phyloP scores from a whole-genome alignment of 176 grass and related monocot genomes.

The Alopecurus myosuroides region DNA sequence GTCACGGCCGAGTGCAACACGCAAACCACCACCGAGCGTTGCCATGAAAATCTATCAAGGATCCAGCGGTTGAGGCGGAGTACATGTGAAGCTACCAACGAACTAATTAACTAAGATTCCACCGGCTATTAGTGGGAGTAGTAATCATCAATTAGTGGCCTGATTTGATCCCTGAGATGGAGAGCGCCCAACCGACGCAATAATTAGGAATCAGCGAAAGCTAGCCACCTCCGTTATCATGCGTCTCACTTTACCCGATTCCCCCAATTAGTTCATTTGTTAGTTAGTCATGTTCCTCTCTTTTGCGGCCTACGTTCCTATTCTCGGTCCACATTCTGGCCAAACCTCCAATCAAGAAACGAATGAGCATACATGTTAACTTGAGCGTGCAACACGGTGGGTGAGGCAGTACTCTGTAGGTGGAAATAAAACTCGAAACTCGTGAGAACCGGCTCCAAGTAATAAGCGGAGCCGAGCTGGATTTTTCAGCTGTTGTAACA shows the following conservation, averaged over 20 bases:
- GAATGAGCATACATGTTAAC: not conserved
- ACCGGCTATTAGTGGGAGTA: not conserved
- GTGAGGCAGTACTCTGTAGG: not conserved
- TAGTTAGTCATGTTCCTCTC: not conserved
- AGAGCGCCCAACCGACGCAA: conserved; percentile 14
- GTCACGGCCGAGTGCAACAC: not conserved
- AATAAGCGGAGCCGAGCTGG: no score
- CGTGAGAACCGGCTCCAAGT: no score
- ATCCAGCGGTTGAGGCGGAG: not conserved
- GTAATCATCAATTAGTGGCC: not conserved
- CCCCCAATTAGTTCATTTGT: not conserved
- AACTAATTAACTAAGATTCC: not conserved
- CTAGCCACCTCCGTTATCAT: not conserved
- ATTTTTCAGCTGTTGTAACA: no score
- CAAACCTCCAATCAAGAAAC: not conserved
- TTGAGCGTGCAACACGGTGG: not conserved
- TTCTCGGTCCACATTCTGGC: not conserved
- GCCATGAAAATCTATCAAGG: not conserved
- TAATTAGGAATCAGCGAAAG: not conserved
- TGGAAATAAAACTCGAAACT: no score
- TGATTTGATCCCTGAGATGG: not conserved
- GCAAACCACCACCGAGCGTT: not conserved
- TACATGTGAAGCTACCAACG: not conserved
- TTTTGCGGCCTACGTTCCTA: not conserved
- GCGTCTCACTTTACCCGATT: not conserved